These are phyloP conservation scores for Russula compacta DNA, from an alignment of 768 basidiomycete genomes.

Conservation along the genomic window DNA sequence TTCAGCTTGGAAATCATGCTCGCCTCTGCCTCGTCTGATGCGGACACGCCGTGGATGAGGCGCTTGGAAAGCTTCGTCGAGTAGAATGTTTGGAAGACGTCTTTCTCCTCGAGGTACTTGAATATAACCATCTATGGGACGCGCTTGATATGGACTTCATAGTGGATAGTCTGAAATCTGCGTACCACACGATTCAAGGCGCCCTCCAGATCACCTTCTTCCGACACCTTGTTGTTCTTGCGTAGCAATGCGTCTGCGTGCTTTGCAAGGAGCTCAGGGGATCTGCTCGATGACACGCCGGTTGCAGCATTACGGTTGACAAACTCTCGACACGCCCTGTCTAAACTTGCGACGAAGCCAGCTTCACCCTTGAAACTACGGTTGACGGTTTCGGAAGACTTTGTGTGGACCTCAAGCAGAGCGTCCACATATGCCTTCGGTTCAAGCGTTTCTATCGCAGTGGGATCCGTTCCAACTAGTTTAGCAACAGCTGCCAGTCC, in stretches of 20 bases:
- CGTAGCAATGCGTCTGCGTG: constrained; percentile 82
- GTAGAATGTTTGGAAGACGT: constrained; percentile 98
- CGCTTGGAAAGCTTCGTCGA: constrained; percentile 89
- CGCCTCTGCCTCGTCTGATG: constrained; percentile 92
- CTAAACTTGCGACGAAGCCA: constrained; percentile 87
- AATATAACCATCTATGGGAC: constrained; percentile 80
- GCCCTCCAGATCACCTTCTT: constrained; percentile 84
- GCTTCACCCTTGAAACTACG: constrained; percentile 88
- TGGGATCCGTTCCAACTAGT: constrained; percentile 45
- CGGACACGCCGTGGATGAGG: constrained; percentile 82
- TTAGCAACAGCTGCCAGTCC: constrained; percentile 78
- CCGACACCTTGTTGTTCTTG: constrained; percentile 93
- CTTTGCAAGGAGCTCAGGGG: constrained; percentile 87
- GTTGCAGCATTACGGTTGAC: constrained; percentile 91
- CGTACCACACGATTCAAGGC: constrained; percentile 85
- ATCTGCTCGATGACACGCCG: constrained; percentile 73
- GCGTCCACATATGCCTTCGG: constrained; percentile 94
- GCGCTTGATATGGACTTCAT: neutral
- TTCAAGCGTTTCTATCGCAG: constrained; percentile 57
- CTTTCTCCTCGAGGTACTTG: constrained; percentile 98
- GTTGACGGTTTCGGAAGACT: constrained; percentile 82
- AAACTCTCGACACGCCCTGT: constrained; percentile 92
- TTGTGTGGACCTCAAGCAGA: constrained; percentile 81
- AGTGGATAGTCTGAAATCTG: constrained; percentile 6
- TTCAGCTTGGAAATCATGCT: constrained; percentile 98